Conservation (phyloP, 2,329 filamentous ascomycete species). For the Lachnellula cervina region DNA sequence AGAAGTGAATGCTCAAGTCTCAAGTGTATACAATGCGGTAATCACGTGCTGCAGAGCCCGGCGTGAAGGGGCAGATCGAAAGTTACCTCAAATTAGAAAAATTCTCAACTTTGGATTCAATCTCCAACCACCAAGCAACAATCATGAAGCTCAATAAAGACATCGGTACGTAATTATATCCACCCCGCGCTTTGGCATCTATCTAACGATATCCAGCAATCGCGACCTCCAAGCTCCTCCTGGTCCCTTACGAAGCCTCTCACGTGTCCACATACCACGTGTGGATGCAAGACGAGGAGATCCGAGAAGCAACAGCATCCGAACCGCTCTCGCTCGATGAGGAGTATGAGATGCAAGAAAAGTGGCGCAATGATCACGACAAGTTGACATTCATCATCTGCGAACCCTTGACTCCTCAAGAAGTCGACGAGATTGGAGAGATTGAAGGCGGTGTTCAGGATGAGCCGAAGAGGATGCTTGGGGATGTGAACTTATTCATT, state of each 20-base stretch:
- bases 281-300: constrained; percentile 75
- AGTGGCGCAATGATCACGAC: constrained; percentile 75
- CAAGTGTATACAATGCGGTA: not conserved
- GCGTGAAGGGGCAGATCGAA: not conserved
- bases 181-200: not conserved
- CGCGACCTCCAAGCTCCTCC: constrained; percentile 58
- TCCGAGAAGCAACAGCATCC: constrained; percentile 81
- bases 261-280: constrained; percentile 80
- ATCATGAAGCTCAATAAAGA: constrained; percentile 3
- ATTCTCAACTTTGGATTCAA: not conserved
- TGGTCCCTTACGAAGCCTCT: constrained; percentile 78
- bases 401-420: constrained; percentile 10
- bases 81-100: too few relatives aligned
- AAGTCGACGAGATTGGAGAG: not conserved
- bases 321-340: constrained; percentile 75
- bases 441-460: constrained; percentile 40
- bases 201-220: constrained; percentile 48
- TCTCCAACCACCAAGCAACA: not conserved
- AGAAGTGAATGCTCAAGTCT: not conserved
- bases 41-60: constrained; percentile 2
- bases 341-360: constrained; percentile 86
- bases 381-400: constrained; percentile 93
- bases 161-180: not conserved
- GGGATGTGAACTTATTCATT: constrained; percentile 80
- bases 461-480: constrained; percentile 54